Percentiles rank a stretch among this genome's conserved stretches.
Conservation (phyloP, 2,329 filamentous ascomycete genomes). For the Colletotrichum sp. region DNA sequence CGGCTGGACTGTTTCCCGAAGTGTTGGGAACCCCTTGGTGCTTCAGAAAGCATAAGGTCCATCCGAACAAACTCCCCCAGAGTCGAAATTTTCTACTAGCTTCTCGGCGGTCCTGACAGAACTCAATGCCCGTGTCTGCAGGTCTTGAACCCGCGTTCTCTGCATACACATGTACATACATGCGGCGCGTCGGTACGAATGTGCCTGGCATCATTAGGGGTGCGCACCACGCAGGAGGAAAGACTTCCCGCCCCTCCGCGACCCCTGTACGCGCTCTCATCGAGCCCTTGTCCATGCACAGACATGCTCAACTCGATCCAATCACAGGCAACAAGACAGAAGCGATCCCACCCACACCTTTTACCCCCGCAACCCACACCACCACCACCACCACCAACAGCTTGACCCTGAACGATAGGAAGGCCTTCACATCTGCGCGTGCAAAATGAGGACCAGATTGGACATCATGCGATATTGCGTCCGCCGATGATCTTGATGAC, state of each 20-base stretch:
- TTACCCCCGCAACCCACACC: slow-evolving; percentile 10
- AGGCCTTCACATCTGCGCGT: neutral
- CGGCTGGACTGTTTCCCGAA: neutral
- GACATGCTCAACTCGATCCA: neutral
- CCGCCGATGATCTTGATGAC: neutral
- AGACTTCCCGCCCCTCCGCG: slow-evolving; percentile 15
- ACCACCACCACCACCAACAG: neutral
- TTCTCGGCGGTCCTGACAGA: neutral
- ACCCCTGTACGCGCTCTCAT: neutral
- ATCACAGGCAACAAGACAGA: neutral
- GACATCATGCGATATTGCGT: neutral
- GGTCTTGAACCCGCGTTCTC: neutral
- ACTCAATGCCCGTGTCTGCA: slow-evolving; percentile 4
- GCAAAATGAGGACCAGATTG: neutral
- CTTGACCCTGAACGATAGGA: neutral
- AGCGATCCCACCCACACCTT: neutral
- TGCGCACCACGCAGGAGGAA: slow-evolving; percentile 3
- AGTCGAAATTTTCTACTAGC: neutral
- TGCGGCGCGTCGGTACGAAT: neutral
- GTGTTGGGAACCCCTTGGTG: neutral
- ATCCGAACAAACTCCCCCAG: neutral
- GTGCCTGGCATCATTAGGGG: slow-evolving; percentile 13
- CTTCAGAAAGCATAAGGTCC: neutral
- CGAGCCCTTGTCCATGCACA: neutral
- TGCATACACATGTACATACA: neutral